These are phyloP conservation scores for Tylopilus rubrobrunneus DNA, from an alignment of 768 basidiomycete genomes.

Conservation along the genomic window DNA sequence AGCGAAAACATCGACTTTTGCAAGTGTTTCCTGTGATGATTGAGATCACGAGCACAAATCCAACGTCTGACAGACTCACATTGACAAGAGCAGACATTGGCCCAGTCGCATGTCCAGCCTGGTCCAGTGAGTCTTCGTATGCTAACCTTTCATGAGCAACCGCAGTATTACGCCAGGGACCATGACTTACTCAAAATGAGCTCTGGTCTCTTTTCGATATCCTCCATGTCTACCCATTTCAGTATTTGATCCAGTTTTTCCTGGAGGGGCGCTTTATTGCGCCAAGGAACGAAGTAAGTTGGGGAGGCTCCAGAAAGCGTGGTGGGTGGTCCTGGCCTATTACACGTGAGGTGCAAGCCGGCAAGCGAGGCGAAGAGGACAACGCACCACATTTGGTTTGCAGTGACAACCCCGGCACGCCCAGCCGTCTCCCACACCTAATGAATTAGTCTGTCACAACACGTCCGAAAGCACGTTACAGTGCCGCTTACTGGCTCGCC, in stretches of 20 bases:
- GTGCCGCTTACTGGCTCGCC: conserved; percentile 77
- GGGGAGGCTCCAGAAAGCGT: conserved; percentile 62
- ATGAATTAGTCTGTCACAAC: not conserved
- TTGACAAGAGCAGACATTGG: conserved; percentile 70
- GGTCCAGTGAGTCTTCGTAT: conserved; percentile 84
- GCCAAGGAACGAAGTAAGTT: conserved; percentile 79
- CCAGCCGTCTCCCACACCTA: conserved; percentile 91
- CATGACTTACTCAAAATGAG: conserved; percentile 60
- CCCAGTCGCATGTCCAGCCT: conserved; percentile 73
- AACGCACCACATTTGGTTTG: conserved; percentile 89
- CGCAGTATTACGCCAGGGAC: not conserved
- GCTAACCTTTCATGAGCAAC: conserved; percentile 36
- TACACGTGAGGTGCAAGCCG: not conserved
- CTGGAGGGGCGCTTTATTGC: conserved; percentile 50
- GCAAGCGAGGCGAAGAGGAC: not conserved
- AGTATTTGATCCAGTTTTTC: conserved; percentile 77
- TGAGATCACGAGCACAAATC: not conserved
- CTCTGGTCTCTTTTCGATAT: conserved; percentile 63
- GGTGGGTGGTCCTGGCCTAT: conserved; percentile 79
- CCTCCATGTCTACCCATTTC: conserved; percentile 76
- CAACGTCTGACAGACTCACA: conserved; percentile 37
- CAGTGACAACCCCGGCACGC: conserved; percentile 68
- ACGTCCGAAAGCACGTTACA: too few relatives aligned
- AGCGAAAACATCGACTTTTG: conserved; percentile 69
- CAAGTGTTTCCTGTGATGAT: conserved; percentile 52